Evolutionary conservation across 2,329 filamentous ascomycete genomes (phyloP).

Genomic region (Ophiocordyceps camponoti-saundersi): DNA sequence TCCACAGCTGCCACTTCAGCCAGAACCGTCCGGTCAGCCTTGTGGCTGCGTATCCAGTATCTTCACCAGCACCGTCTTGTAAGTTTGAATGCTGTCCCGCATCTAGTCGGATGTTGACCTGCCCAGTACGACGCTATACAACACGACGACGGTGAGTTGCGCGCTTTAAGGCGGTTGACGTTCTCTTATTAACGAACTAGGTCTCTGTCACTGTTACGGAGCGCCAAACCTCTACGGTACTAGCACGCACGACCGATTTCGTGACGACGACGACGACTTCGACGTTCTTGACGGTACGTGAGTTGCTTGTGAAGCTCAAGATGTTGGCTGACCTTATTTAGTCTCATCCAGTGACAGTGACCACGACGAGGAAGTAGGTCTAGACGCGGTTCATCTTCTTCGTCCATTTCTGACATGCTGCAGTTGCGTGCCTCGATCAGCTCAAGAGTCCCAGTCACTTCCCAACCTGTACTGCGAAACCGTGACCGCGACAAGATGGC

Average conservation of each 20-base stretch:
- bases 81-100: background rate
- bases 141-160: background rate
- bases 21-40: background rate
- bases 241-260: slow-evolving; percentile 6
- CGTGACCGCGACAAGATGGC: slow-evolving; percentile 7
- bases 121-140: background rate
- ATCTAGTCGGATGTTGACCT: background rate
- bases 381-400: background rate
- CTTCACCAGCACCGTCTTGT: background rate
- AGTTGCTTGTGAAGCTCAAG: background rate
- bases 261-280: slow-evolving; percentile 5
- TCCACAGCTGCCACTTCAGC: background rate
- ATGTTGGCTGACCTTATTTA: slow-evolving; percentile 2
- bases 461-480: slow-evolving; percentile 3
- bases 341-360: slow-evolving; percentile 9
- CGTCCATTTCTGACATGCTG: background rate
- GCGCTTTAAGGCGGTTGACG: background rate
- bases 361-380: slow-evolving; percentile 4
- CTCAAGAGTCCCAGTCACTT: background rate
- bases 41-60: background rate
- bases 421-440: slow-evolving; percentile 2
- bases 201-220: slow-evolving; percentile 4
- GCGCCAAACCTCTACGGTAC: slow-evolving; percentile 6
- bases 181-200: slow-evolving; percentile 1
- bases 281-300: slow-evolving; percentile 5